A percentile compares a stretch with the other conserved stretches of the same genome.
These are phyloP conservation scores for Thermomucor indicae-seudaticae DNA, from an alignment of 371 early-diverging fungal species.

Conservation along the genomic window DNA sequence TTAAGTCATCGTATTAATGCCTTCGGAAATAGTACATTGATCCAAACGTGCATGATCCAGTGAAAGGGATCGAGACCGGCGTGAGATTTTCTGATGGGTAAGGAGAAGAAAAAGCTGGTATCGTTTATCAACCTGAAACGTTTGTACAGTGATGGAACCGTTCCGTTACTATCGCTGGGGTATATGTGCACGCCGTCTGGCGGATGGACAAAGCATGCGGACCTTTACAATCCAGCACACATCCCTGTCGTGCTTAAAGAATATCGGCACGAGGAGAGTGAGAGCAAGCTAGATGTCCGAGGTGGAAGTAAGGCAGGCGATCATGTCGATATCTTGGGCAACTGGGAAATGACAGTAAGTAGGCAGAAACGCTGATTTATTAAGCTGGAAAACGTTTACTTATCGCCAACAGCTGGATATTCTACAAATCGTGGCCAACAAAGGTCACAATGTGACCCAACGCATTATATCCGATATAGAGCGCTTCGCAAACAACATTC, in stretches of 20 bases:
- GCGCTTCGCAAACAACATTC: conserved; percentile 29
- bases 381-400: background rate
- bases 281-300: conserved; percentile 63
- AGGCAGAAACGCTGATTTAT: background rate
- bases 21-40: conserved; percentile 36
- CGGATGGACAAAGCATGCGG: conserved; percentile 79
- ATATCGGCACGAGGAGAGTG: conserved; percentile 60
- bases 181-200: conserved; percentile 83
- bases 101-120: background rate
- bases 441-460: conserved; percentile 30
- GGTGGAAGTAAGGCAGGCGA: conserved; percentile 84
- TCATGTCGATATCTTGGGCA: conserved; percentile 84
- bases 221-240: conserved; percentile 79
- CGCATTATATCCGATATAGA: conserved; percentile 41
- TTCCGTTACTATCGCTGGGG: conserved; percentile 84
- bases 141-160: conserved; percentile 82
- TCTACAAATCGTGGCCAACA: conserved; percentile 32
- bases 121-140: background rate
- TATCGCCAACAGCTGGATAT: conserved; percentile 27
- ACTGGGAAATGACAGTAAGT: conserved; percentile 48
- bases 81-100: conserved; percentile 53
- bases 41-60: conserved; percentile 30
- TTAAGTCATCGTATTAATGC: background rate
- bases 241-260: conserved; percentile 77
- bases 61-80: conserved; percentile 47